Evolutionary conservation across 345 rosid species (phyloP), one percentile per base, ranked within the genome.

Genomic region (Sonneratia alba): DNA sequence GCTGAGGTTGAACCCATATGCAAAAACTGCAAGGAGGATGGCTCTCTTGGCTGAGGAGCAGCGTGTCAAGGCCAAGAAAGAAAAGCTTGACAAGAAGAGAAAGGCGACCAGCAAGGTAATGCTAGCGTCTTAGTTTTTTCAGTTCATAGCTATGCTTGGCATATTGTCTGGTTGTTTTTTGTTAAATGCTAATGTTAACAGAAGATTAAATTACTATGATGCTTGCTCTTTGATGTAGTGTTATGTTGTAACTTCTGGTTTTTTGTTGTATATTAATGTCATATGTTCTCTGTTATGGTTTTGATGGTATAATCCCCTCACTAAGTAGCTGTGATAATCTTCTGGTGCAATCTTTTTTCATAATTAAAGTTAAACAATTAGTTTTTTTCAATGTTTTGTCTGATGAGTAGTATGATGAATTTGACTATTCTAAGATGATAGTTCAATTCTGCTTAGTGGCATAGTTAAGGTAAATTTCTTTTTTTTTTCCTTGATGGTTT

Each of bases 1-100:
- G 99, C 67, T 95, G 65, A 92, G 82, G 85, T 75, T 95, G 65
- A 95, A 95, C 70, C 99, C 98, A 0, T 95, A 92, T 76, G 99
- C 99, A 0, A 95, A 92, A 87, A 91, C 99, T 13, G 98, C 99
- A 0, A 84, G 81, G 89, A 88, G 99, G 80, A 95, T 90, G 99
- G 73, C 99, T 2, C 82, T 95, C 24, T 78, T 95, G 80, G 98
- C 99, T 3, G 99, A 95, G 84, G 94, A 85, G 6, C 87, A 92
- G 80, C 89, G 98, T 4, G 90, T 95, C 19, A 92, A 92, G 84
- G 68, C 97, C 16, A 95, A 95, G 96, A 89, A 92, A 89, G 99
- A 95, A 90, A 95, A 95, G 83, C 90, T 95, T 36, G 94, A 92
- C 66, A 87, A 82, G 85, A 92, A 90, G 85, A 89, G 99, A 78